phyloP scores from a whole-genome alignment of 2,329 filamentous ascomycete species.

The Aspergillus sp. region DNA sequence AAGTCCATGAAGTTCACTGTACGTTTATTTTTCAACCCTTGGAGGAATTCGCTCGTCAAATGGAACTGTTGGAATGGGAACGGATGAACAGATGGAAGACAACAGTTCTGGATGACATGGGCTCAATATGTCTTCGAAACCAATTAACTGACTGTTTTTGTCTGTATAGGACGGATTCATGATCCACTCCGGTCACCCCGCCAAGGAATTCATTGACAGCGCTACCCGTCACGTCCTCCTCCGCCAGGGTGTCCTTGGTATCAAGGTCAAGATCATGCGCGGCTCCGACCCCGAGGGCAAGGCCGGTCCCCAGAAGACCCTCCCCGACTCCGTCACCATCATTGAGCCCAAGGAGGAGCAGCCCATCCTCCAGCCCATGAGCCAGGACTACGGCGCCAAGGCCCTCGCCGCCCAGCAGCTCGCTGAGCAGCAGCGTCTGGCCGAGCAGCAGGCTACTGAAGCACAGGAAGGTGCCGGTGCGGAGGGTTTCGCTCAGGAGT shows the following conservation, averaged over 20 bases:
- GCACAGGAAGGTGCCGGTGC: slow-evolving; percentile 41
- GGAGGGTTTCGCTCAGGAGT: slow-evolving; percentile 44
- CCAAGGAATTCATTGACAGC: slow-evolving; percentile 98
- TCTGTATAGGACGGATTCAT: slow-evolving; percentile 82
- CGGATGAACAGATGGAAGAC: neutral
- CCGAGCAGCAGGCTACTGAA: slow-evolving; percentile 53
- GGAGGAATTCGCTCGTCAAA: too few species aligned
- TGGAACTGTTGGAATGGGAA: too few species aligned
- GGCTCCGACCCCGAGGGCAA: slow-evolving; percentile 99
- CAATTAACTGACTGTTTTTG: slow-evolving; percentile 1
- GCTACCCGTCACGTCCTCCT: slow-evolving; percentile 99
- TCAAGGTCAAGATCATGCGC: slow-evolving; percentile 99
- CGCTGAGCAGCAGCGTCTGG: slow-evolving; percentile 52
- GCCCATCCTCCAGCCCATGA: slow-evolving; percentile 87
- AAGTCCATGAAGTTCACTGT: slow-evolving; percentile 99
- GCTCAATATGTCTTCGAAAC: neutral
- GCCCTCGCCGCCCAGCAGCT: slow-evolving; percentile 58
- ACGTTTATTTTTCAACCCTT: slow-evolving; percentile 29
- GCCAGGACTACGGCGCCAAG: slow-evolving; percentile 99
- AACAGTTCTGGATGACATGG: neutral
- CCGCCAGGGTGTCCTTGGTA: slow-evolving; percentile 98
- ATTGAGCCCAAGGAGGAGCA: slow-evolving; percentile 99
- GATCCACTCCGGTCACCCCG: slow-evolving; percentile 99
- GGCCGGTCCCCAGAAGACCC: slow-evolving; percentile 92
- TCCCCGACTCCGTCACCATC: slow-evolving; percentile 97